These are phyloP conservation scores for Phytophthora gonapodyides DNA, from an alignment of 352 stramenopile species.

Conservation along the genomic window DNA sequence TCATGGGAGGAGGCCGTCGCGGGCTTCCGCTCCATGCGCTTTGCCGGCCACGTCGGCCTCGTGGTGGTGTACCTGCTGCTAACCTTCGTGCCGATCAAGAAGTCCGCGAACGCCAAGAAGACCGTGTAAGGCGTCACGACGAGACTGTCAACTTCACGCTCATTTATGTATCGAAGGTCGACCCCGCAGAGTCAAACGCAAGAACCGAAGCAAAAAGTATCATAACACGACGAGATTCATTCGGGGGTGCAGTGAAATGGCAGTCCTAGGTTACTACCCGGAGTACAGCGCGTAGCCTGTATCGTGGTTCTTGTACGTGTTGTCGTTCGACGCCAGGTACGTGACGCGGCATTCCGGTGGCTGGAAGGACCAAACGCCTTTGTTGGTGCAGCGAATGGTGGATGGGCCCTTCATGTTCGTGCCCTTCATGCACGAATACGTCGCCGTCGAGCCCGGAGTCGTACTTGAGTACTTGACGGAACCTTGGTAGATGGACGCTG, in stretches of 20 bases:
- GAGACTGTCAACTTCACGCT: not conserved
- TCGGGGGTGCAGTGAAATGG: constrained; percentile 9
- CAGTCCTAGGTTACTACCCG: constrained; percentile 28
- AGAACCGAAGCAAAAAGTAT: constrained; percentile 24
- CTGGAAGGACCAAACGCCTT: constrained; percentile 45
- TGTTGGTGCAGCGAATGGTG: constrained; percentile 37
- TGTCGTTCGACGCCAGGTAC: constrained; percentile 53
- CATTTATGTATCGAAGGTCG: constrained; percentile 22
- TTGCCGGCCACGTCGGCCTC: constrained; percentile 56
- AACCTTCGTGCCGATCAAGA: constrained; percentile 49
- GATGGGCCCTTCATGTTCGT: constrained; percentile 38
- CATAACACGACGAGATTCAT: constrained; percentile 27
- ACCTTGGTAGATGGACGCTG: constrained; percentile 46
- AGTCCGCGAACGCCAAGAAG: constrained; percentile 35
- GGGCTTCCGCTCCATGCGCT: constrained; percentile 62
- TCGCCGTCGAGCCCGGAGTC: constrained; percentile 35
- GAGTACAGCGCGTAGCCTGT: constrained; percentile 59
- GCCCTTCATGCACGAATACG: constrained; percentile 52
- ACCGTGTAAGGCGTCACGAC: constrained; percentile 17
- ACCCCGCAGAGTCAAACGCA: not conserved
- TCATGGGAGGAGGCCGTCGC: constrained; percentile 59
- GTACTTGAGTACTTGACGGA: constrained; percentile 46
- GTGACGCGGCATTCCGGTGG: constrained; percentile 48
- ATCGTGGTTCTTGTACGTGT: constrained; percentile 60
- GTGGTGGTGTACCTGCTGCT: constrained; percentile 46